Evolutionary conservation across 371 early-diverging fungal genomes (phyloP), one percentile per base, ranked within the genome.

Genomic region (Mortierella sp.): DNA sequence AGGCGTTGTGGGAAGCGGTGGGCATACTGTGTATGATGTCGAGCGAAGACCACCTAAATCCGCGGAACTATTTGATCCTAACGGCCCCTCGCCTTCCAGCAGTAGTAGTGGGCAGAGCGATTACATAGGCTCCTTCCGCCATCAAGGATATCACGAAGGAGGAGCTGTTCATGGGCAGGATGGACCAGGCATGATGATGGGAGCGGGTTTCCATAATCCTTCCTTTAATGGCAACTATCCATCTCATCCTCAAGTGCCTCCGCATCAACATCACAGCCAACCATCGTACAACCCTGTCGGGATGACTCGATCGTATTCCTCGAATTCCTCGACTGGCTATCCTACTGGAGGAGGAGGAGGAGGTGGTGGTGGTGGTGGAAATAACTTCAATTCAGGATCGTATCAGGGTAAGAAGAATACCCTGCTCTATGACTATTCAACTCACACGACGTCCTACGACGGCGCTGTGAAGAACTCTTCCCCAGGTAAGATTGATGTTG

Each of bases 1-100:
- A 39, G 61, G 56, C 10, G 26, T n/a, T n/a, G n/a, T n/a, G n/a
- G n/a, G n/a, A n/a, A n/a, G n/a, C n/a, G n/a, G 48, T 21, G 67
- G 63, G 18, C 53, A 60, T 23, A 18, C 21, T 3, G 30, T 64
- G 42, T 74, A 64, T 42, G 69, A 68, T 54, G 26, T 74, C 13
- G 76, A 74, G 50, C 60, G 76, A 31, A 55, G 76, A 23, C 76
- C 76, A 38, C 76, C 76, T 0, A 74, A 74, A 26, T 74, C 76
- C 0, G 54, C 69, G 0, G 76, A 74, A 52, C 64, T 74, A 0
- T 74, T 74, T 58, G 69, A 74, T 47, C 76, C 76, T 7, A 67
- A 68, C 54, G 62, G 73, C 18, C 67, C 67, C 38, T 66, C 66
- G 30, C 26, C 60, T 13, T 51, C 49, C 10, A 49, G 41, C 45